Evolutionary conservation across 441 rosid genomes (phyloP), one percentile per base, ranked within the genome.

Genomic region (Kokia cookei): DNA sequence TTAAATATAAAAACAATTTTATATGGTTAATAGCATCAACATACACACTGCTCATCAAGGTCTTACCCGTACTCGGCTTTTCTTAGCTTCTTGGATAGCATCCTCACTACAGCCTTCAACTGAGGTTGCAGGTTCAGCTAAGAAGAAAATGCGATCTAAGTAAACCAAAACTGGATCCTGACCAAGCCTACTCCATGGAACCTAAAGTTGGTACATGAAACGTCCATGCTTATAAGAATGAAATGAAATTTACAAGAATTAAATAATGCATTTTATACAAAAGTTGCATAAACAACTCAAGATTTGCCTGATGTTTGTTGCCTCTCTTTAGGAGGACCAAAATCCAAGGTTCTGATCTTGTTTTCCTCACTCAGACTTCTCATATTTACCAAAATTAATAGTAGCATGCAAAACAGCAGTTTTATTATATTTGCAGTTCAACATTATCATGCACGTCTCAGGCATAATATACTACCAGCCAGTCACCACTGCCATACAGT

Each of bases 131-230:
- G 98, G 94, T 82, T 93, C 97, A 45, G 97, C 98, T 74, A 42
- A 82, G 62, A 96, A 82, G 83, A 83, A 96, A 70, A 96, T 94
- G 43, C 90, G 88, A 87, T 96, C 98, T 80, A 96, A 86, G 77
- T 74, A 86, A 82, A 96, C 98, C 69, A 90, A 78, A 76, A 96
- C 98, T 37, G 99, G 98, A 72, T 96, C 98, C 86, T 94, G 98
- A 79, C 98, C 99, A 76, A 96, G 98, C 86, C 93, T 92, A 85
- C 94, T 96, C 99, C 99, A 94, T 7, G 98, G 99, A 73, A 96
- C 98, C 99, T 96, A 88, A 71, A 78, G 82, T 76, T 65, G 13
- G 51, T 66, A 75, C 40, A 42, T 15, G 29, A 27, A 37, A 40
- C 35, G n/a, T 47, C 17, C 0, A 22, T 22, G 37, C n/a, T 47